phyloP scores from a whole-genome alignment of 139 green algal species.

The Tetradesmus lagerheimii region DNA sequence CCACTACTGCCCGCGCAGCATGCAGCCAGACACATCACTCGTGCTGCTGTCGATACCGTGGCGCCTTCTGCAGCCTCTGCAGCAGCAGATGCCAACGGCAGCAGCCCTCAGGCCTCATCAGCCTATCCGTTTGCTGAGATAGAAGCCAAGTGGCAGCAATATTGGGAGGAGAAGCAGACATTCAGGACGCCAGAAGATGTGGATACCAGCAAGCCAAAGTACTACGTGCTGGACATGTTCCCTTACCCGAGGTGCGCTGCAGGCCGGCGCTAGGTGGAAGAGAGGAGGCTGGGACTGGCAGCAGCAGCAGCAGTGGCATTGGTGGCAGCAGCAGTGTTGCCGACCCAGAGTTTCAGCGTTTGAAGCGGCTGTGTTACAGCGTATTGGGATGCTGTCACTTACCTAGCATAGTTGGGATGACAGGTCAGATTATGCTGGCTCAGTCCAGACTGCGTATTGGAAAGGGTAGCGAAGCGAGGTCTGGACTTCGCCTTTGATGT shows the following conservation, averaged over 20 bases:
- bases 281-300: background rate
- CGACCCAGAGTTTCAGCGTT: background rate
- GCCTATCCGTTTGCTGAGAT: conserved; percentile 93
- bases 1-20: background rate
- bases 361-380: too few species aligned
- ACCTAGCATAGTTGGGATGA: too few species aligned
- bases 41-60: conserved; percentile 18
- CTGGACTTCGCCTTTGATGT: too few species aligned
- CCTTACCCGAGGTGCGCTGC: conserved; percentile 93
- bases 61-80: background rate
- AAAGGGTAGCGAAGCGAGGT: too few species aligned
- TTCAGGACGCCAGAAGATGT: conserved; percentile 94
- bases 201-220: conserved; percentile 97
- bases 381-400: too few species aligned
- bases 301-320: background rate
- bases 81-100: background rate
- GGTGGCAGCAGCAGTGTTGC: background rate
- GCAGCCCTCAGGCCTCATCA: background rate
- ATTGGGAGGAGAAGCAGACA: conserved; percentile 93
- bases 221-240: conserved; percentile 99
- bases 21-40: background rate
- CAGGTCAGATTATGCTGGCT: background rate
- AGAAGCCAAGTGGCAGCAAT: conserved; percentile 94
- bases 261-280: background rate
- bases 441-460: too few species aligned